Base-by-base conservation (phyloP, 2,329 filamentous ascomycete species). In the Colletotrichum horii region DNA sequence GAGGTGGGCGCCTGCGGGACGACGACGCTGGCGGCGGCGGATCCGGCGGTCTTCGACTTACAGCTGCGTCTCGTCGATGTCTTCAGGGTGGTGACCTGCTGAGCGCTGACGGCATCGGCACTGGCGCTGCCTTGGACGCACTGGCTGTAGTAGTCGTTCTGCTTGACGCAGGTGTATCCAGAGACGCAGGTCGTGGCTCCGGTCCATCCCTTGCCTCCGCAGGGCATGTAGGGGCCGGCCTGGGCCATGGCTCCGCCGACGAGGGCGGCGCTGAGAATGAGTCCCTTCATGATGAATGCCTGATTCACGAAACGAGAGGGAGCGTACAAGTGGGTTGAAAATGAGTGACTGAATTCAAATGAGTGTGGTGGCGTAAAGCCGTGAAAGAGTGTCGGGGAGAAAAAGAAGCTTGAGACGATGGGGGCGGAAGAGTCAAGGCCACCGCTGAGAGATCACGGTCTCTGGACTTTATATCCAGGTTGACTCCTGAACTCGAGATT, bases 71-170 rank as follows among this genome's bases (percentile, higher is more conserved):
- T 74, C 14, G 67, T 70, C 32, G 66, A 70, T 22, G 70, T 68
- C 32, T 55, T 60, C 62, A 72, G 11, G n/a, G 70, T 72, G 62
- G 70, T 72, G 7, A 22, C 62, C 61, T 71, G 68, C 43, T 58
- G 22, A 15, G 62, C 62, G 24, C 52, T 52, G 36, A 30, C n/a
- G 8, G 26, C 69, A 19, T 56, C 70, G 55, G 55, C 66, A 16
- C 28, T 19, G 24, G 56, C 71, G 66, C 52, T 68, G 24, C 78
- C 77, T 6, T 81, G 81, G 9, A 81, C 43, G 26, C 87, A 88
- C 77, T 88, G 87, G 74, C 80, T 83, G 77, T 88, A 88, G 77
- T 80, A 88, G 14, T 83, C 79, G 78, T 87, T 87, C 12, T 79
- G 74, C 48, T 80, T 80, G 7, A 72, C 79, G 78, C 87, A 88